Base-by-base conservation (phyloP, 768 basidiomycete species). In the Infundibulicybe gibba region DNA sequence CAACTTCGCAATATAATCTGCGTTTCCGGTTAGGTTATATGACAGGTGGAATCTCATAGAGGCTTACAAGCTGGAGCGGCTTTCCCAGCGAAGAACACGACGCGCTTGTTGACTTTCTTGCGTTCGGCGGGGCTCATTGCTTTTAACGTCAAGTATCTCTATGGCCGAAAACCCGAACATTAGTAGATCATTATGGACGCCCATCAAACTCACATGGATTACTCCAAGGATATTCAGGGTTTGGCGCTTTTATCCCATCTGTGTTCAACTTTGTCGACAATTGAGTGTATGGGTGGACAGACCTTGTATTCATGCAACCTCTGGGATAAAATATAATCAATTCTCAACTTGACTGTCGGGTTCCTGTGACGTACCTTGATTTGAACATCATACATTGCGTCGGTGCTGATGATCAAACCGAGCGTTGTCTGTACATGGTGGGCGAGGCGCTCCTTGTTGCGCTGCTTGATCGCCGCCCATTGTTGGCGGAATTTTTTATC, bases 61-160 rank as follows among this genome's bases (percentile, higher is more conserved):
- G 6, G 70, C 84, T 60, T 61, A 87, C 86, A 92, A 48, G 84
- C 94, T 33, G 95, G 95, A 0, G 95, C 95, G 44, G 95, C 94
- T 64, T 97, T 97, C 52, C 97, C 95, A 30, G 92, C 95, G 53
- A 99, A 98, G 75, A 99, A 89, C n/a, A 92, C 87, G 15, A 92
- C 93, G 44, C 83, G 80, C n/a, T 83, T 87, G 54, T 79, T 83
- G 53, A 87, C 79, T 62, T 88, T 89, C 72, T 87, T 87, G 58
- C 88, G 80, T 62, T 97, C 83, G 21, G 67, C 84, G 0, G 88
- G 78, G 2, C 75, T 73, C 83, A 95, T 81, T 30, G 64, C 74
- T 71, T 97, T 97, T 65, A 97, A 64, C 9, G 66, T 68, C 42
- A 94, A 70, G 68, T 95, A 97, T 41, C 91, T 79, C 85, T 93